Conservation (phyloP, 352 stramenopile species). For the Phytophthora palmivora region DNA sequence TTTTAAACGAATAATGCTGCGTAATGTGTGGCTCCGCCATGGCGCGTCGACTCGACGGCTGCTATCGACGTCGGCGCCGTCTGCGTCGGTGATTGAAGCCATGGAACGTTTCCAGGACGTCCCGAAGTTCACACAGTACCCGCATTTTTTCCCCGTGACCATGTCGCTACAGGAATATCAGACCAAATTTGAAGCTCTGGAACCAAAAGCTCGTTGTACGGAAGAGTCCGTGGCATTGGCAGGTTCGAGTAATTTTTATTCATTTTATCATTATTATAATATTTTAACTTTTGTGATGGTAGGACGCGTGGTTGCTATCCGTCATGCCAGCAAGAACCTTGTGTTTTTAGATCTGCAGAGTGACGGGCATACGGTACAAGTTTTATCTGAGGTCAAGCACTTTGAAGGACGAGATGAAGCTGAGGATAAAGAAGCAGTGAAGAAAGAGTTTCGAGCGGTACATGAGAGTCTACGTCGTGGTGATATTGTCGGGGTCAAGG, state of each 20-base stretch:
- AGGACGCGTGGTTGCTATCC: slow-evolving; percentile 81
- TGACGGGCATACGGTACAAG: slow-evolving; percentile 71
- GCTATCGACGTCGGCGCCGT: slow-evolving; percentile 26
- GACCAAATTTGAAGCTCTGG: slow-evolving; percentile 55
- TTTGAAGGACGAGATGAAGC: slow-evolving; percentile 52
- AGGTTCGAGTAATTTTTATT: slow-evolving; percentile 30
- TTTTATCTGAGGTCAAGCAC: slow-evolving; percentile 80
- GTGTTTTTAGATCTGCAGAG: slow-evolving; percentile 82
- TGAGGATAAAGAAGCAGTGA: slow-evolving; percentile 39
- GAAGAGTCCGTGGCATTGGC: slow-evolving; percentile 67
- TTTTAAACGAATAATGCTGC: slow-evolving; percentile 24
- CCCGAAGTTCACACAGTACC: slow-evolving; percentile 62
- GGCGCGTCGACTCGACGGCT: slow-evolving; percentile 29
- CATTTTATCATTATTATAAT: not conserved
- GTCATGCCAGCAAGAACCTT: slow-evolving; percentile 83
- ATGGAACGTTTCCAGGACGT: slow-evolving; percentile 70
- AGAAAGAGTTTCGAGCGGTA: slow-evolving; percentile 63
- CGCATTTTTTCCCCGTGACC: slow-evolving; percentile 70
- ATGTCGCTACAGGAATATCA: slow-evolving; percentile 75
- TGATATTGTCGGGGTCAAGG: slow-evolving; percentile 81
- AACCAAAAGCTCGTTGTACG: slow-evolving; percentile 61
- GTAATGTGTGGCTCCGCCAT: slow-evolving; percentile 38
- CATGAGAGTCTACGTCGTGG: slow-evolving; percentile 81
- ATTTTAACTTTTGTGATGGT: not conserved
- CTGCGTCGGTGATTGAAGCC: slow-evolving; percentile 32